Percentiles rank a stretch among this genome's conserved stretches.
Conservation (phyloP, 2,329 filamentous ascomycete genomes). For the Pseudocercospora fuligena region DNA sequence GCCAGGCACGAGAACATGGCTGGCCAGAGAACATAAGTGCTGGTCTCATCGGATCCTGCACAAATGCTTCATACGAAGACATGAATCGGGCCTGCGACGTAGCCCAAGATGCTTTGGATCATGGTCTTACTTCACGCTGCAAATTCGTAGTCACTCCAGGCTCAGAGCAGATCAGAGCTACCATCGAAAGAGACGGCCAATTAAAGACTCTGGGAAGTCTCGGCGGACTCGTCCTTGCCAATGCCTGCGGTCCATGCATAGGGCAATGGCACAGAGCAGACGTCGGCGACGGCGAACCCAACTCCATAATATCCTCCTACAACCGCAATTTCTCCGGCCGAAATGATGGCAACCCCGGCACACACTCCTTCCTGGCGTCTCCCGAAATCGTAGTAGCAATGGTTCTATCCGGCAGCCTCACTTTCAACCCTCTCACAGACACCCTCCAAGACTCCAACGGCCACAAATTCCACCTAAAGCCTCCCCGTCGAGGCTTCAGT, state of each 20-base stretch:
- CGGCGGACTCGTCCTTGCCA: slow-evolving; percentile 90
- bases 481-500: slow-evolving; percentile 53
- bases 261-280: too few relatives aligned
- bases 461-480: slow-evolving; percentile 88
- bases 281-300: slow-evolving; percentile 91
- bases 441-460: slow-evolving; percentile 92
- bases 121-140: slow-evolving; percentile 92
- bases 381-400: slow-evolving; percentile 88
- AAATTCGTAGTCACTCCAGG: slow-evolving; percentile 95
- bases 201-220: slow-evolving; percentile 95
- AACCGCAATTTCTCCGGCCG: slow-evolving; percentile 99
- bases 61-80: slow-evolving; percentile 86
- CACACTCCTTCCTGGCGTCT: slow-evolving; percentile 90
- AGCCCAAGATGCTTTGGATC: slow-evolving; percentile 84
- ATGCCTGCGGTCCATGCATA: slow-evolving; percentile 81
- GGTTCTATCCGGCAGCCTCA: slow-evolving; percentile 78
- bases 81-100: slow-evolving; percentile 94
- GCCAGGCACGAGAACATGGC: slow-evolving; percentile 88
- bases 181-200: slow-evolving; percentile 66
- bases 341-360: slow-evolving; percentile 94
- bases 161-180: slow-evolving; percentile 94
- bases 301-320: slow-evolving; percentile 98
- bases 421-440: slow-evolving; percentile 91
- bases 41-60: slow-evolving; percentile 96
- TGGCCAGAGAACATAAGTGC: slow-evolving; percentile 98